Conservation (phyloP, 352 stramenopile genomes). For the Pythium periplocum region DNA sequence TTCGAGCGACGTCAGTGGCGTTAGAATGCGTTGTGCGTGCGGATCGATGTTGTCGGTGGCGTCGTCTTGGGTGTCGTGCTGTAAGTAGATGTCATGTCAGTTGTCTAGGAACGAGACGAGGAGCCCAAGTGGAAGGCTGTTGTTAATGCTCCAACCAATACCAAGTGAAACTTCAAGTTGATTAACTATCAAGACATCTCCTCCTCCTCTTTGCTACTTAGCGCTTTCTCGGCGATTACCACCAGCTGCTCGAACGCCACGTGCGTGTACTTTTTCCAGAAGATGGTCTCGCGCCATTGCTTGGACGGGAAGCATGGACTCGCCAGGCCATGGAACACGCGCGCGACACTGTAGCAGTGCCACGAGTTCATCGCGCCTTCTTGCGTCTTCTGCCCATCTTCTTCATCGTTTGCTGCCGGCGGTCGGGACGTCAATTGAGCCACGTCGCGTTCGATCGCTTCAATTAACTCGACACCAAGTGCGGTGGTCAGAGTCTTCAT, state of each 20-base stretch:
- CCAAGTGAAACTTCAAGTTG: too few relatives aligned
- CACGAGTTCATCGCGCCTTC: constrained; percentile 18
- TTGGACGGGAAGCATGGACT: constrained; percentile 53
- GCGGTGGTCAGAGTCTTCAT: constrained; percentile 43
- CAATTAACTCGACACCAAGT: constrained; percentile 18
- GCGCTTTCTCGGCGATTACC: constrained; percentile 48
- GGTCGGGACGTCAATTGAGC: constrained; percentile 26
- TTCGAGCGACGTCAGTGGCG: too few relatives aligned
- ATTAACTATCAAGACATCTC: too few relatives aligned
- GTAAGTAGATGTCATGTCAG: too few relatives aligned
- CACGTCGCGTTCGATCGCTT: constrained; percentile 52
- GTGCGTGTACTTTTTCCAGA: constrained; percentile 59
- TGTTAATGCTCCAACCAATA: too few relatives aligned
- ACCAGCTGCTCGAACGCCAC: constrained; percentile 77
- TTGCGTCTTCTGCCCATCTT: constrained; percentile 7
- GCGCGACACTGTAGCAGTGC: constrained; percentile 65
- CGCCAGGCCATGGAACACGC: constrained; percentile 71
- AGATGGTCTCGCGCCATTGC: constrained; percentile 57
- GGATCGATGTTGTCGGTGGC: too few relatives aligned
- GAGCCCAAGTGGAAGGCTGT: too few relatives aligned
- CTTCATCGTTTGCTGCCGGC: constrained; percentile 16
- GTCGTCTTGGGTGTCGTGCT: too few relatives aligned
- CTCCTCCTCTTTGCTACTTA: constrained; percentile 6
- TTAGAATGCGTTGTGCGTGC: too few relatives aligned
- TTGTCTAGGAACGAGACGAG: too few relatives aligned